phyloP scores from a whole-genome alignment of 352 stramenopile genomes.

The Pythium utonaiense region DNA sequence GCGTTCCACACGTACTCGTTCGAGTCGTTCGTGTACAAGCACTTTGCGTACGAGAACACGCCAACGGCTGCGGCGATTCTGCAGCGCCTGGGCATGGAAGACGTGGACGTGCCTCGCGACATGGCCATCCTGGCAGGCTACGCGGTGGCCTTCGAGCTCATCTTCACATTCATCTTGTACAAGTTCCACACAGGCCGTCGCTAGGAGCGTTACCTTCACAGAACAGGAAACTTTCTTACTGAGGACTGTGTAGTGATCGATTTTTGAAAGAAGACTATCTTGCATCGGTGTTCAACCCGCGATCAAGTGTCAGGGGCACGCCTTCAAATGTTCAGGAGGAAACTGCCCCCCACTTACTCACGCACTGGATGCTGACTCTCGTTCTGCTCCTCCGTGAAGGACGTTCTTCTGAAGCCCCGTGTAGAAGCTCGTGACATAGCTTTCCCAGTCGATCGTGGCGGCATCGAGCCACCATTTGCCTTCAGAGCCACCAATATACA shows the following conservation, averaged over 20 bases:
- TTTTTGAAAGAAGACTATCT: too few species aligned
- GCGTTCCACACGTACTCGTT: conserved; percentile 65
- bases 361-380: too few species aligned
- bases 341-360: too few species aligned
- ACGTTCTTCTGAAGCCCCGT: conserved; percentile 77
- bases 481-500: conserved; percentile 8
- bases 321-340: too few species aligned
- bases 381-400: conserved; percentile 52
- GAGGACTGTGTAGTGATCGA: too few species aligned
- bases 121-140: conserved; percentile 26
- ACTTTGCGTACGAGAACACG: conserved; percentile 28
- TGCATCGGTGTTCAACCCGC: too few species aligned
- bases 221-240: too few species aligned
- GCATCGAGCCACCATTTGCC: conserved; percentile 61
- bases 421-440: conserved; percentile 75
- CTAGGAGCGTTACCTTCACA: too few species aligned
- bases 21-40: conserved; percentile 45
- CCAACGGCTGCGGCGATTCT: conserved; percentile 16
- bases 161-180: conserved; percentile 42
- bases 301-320: too few species aligned
- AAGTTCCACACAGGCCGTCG: conserved; percentile 59
- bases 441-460: conserved; percentile 65
- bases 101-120: conserved; percentile 24
- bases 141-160: conserved; percentile 25
- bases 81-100: conserved; percentile 21